Evolutionary conservation across 768 basidiomycete species (phyloP).

Genomic region (Ramaria sp.): DNA sequence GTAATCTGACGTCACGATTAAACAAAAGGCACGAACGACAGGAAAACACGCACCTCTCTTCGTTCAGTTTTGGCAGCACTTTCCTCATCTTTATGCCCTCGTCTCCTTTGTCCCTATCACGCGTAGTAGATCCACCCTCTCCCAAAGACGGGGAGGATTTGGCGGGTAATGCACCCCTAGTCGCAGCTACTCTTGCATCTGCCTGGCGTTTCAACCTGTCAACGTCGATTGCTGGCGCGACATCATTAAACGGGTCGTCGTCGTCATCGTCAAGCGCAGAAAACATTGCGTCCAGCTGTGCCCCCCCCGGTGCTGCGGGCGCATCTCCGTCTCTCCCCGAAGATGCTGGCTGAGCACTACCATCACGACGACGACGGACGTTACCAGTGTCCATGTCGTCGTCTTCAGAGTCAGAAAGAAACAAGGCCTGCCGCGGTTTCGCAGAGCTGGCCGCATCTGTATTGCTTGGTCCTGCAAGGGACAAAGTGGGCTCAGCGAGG

Average conservation of each 20-base stretch:
- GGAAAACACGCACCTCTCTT: slow-evolving; percentile 1
- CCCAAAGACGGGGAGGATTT: slow-evolving; percentile 41
- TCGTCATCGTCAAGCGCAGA: slow-evolving; percentile 27
- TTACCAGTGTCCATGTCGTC: slow-evolving; percentile 17
- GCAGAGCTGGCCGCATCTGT: slow-evolving; percentile 10
- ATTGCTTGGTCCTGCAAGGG: slow-evolving; percentile 1
- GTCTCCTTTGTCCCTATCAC: neutral
- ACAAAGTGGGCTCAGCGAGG: slow-evolving; percentile 19
- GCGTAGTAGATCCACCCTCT: slow-evolving; percentile 19
- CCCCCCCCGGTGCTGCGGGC: neutral
- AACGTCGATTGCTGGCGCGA: slow-evolving; percentile 43
- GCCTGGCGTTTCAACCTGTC: slow-evolving; percentile 45
- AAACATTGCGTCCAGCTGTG: slow-evolving; percentile 5
- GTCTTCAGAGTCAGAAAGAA: slow-evolving; percentile 51
- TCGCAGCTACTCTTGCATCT: slow-evolving; percentile 26
- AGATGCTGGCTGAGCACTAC: neutral
- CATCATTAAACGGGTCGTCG: slow-evolving; percentile 31
- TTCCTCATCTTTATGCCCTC: neutral
- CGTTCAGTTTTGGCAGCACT: slow-evolving; percentile 8
- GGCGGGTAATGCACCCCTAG: slow-evolving; percentile 32
- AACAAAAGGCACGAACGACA: neutral
- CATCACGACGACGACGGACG: neutral
- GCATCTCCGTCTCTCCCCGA: neutral
- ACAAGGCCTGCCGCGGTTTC: slow-evolving; percentile 32
- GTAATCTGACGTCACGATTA: slow-evolving; percentile 31